Conservation (phyloP, 225 moss, liverwort and hornwort species). For the Climacium dendroides region DNA sequence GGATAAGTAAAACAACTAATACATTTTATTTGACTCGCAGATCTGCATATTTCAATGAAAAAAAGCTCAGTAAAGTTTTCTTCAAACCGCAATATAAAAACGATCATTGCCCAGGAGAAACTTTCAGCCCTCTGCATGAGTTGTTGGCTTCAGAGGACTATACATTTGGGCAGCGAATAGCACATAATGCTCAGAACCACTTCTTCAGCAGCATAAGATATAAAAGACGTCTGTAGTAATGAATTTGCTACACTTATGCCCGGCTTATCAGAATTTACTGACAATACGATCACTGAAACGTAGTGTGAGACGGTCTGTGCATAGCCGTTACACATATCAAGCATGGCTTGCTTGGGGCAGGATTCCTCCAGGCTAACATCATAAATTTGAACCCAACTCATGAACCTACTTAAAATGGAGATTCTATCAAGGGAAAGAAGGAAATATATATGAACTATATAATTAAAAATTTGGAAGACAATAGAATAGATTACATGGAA, state of each 20-base stretch:
- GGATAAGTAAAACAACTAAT: not conserved
- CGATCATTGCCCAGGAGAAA: not conserved
- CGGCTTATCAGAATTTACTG: not conserved
- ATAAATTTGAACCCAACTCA: not conserved
- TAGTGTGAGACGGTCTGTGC: not conserved
- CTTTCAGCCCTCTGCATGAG: not conserved
- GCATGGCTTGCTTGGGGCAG: not conserved
- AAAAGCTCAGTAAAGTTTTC: not conserved
- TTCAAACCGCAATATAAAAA: not conserved
- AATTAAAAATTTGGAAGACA: not conserved
- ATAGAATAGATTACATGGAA: not conserved
- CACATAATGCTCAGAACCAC: not conserved
- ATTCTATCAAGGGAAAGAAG: not conserved
- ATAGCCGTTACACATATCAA: not conserved
- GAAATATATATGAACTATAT: not conserved
- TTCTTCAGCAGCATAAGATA: not conserved
- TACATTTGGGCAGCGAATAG: not conserved
- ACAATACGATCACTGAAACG: not conserved
- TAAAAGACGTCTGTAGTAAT: not conserved
- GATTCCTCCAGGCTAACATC: not conserved
- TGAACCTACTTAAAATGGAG: not conserved
- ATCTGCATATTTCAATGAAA: not conserved
- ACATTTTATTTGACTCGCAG: not conserved
- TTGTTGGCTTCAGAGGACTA: not conserved
- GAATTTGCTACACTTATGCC: not conserved